Base-by-base conservation (phyloP, 192 early-diverging fungal genomes). In the Coemansia sp. region DNA sequence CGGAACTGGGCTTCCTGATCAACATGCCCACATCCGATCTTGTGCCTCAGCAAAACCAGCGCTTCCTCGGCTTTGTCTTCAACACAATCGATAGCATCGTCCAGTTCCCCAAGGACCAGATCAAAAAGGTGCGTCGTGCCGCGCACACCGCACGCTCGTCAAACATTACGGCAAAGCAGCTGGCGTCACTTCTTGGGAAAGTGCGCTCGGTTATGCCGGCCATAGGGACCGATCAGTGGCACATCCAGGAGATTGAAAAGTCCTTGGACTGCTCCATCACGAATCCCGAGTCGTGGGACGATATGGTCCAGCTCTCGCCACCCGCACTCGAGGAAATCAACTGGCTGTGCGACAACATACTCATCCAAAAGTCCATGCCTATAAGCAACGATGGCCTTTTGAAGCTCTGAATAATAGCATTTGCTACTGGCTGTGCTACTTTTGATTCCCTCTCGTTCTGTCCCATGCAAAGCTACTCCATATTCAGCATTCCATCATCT, bases 21-120 rank as follows among this genome's bases (percentile, higher is more conserved):
- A 76, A 77, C 39, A 61, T 64, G 60, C 25, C 56, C 7, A 65
- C 71, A 0, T 82, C 80, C 0, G 75, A 77, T 43, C 49, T 82
- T 48, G 75, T 77, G 58, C 80, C 80, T 0, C 74, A 77, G 56
- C 80, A 82, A 61, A 82, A 71, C 68, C 80, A 82, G 65, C 40
- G 74, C 26, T 82, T 82, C 59, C 62, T 82, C 10, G 80, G 80
- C 0, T 82, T 82, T 51, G 74, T 74, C 25, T 82, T 82, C 52
- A 82, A 82, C 30, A 82, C 80, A 1, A n/a, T 74, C 10, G 68
- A 74, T 12, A 55, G 65, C 37, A 30, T 51, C 9, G 51, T 77
- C 31, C 71, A 77, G 45, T 71, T 82, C 30, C 80, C 80, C 39
- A 68, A 65, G 45, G 74, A 77, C 62, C 74, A 82, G 65, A 61